A percentile compares a stretch with the other conserved stretches of the same genome.
Evolutionary conservation across 805 yeast genomes (phyloP).

Genomic region (Starmerella stigmatis): DNA sequence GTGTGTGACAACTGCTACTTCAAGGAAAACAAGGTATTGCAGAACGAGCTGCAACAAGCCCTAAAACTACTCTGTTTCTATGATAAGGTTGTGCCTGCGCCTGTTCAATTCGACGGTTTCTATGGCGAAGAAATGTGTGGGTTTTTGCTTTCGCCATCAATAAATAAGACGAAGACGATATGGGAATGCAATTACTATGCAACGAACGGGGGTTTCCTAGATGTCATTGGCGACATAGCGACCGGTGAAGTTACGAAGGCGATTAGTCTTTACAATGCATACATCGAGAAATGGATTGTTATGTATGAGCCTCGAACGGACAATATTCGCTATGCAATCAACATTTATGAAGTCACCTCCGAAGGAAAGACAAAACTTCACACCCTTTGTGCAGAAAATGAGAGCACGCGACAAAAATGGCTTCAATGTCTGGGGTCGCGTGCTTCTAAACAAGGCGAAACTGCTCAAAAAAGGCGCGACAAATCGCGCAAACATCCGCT

Average conservation of each 20-base stretch:
- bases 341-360: not conserved
- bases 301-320: conserved; percentile 7
- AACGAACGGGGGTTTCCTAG: conserved; percentile 12
- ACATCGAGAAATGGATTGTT: not conserved
- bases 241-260: not conserved
- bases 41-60: conserved; percentile 2
- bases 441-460: not conserved
- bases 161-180: not conserved
- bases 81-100: conserved; percentile 9
- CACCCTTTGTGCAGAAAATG: conserved; percentile 13
- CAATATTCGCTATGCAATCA: conserved; percentile 16
- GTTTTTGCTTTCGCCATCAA: conserved; percentile 3
- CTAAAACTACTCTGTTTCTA: conserved; percentile 9
- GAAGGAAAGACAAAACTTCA: not conserved
- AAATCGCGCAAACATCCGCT: not conserved
- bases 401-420: conserved; percentile 10
- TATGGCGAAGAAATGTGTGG: conserved; percentile 10
- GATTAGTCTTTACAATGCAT: conserved; percentile 4
- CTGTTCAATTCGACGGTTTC: not conserved
- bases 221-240: not conserved
- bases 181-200: conserved; percentile 10
- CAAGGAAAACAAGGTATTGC: not conserved
- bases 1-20: not conserved
- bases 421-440: conserved; percentile 6
- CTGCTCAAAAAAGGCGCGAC: not conserved